phyloP scores from a whole-genome alignment of 495 filamentous ascomycete genomes.

The Penicillium crystallinum region DNA sequence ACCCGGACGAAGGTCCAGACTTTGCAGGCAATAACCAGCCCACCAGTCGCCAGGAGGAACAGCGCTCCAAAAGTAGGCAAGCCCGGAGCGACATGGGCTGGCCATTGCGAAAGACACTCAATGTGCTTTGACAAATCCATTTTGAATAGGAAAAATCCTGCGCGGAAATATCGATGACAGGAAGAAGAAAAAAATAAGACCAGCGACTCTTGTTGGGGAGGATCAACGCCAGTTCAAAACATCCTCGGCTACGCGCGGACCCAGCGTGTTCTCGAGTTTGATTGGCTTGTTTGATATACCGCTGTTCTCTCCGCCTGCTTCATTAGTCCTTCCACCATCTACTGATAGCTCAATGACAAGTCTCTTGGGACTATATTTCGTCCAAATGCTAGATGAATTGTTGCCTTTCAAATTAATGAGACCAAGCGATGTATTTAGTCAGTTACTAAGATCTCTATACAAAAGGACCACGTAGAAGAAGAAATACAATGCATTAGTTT shows the following conservation, averaged over 20 bases:
- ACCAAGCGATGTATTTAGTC: too few relatives aligned
- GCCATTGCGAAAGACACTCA: conserved; percentile 33
- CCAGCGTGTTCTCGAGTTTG: neutral
- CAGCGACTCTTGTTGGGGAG: conserved; percentile 20
- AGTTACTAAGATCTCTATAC: too few relatives aligned
- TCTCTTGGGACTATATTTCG: too few relatives aligned
- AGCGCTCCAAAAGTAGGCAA: conserved; percentile 35
- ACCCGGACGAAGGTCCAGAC: conserved; percentile 59
- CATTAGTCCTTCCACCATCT: too few relatives aligned
- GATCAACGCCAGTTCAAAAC: conserved; percentile 26
- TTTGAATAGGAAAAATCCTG: conserved; percentile 1
- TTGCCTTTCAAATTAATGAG: too few relatives aligned
- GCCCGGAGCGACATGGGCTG: conserved; percentile 32
- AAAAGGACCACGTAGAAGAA: too few relatives aligned
- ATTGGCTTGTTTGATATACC: neutral
- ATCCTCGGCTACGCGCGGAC: conserved; percentile 15
- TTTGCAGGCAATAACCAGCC: conserved; percentile 52
- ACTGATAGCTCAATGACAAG: too few relatives aligned
- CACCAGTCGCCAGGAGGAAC: conserved; percentile 48
- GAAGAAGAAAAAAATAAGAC: conserved; percentile 18
- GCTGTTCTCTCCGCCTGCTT: neutral
- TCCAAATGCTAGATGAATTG: too few relatives aligned
- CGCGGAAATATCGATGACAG: neutral
- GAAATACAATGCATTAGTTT: neutral
- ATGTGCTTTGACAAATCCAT: conserved; percentile 39